Percentiles rank a stretch among this genome's conserved stretches.
Evolutionary conservation across 2,329 filamentous ascomycete genomes (phyloP).

Genomic region (Cercospora janseana): DNA sequence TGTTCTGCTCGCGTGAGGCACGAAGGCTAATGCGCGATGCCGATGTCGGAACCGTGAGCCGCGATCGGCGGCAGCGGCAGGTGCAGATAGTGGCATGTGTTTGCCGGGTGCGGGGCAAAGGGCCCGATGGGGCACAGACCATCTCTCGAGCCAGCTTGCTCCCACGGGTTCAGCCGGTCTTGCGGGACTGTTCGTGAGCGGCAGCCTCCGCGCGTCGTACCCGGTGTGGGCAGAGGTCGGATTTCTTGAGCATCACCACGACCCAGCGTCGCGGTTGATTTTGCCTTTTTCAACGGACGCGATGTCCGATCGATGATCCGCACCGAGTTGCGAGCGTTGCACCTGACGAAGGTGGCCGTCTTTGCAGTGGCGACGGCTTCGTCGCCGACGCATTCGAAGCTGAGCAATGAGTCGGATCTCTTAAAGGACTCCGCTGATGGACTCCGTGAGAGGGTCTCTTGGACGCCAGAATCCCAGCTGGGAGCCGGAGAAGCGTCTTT

Average conservation of each 20-base stretch:
- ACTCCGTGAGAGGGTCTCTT: not conserved
- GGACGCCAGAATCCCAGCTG: not conserved
- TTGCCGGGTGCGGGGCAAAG: slow-evolving; percentile 9
- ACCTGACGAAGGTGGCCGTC: slow-evolving; percentile 9
- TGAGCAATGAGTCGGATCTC: slow-evolving; percentile 5
- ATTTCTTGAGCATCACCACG: not conserved
- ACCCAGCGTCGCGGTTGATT: not conserved
- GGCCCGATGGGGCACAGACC: slow-evolving; percentile 8
- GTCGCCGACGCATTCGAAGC: slow-evolving; percentile 10
- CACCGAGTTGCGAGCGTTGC: not conserved
- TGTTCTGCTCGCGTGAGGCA: too few relatives aligned
- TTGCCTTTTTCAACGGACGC: slow-evolving; percentile 3
- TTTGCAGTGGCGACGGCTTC: slow-evolving; percentile 5
- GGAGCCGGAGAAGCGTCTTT: not conserved
- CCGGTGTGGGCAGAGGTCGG: slow-evolving; percentile 1
- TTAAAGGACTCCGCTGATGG: slow-evolving; percentile 7
- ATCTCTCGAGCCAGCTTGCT: slow-evolving; percentile 8
- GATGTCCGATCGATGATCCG: slow-evolving; percentile 4
- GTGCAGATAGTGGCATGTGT: slow-evolving; percentile 7
- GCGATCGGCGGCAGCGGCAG: slow-evolving; percentile 4
- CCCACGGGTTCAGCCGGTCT: slow-evolving; percentile 8
- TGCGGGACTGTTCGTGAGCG: not conserved
- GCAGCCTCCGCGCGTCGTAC: not conserved
- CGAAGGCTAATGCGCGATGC: too few relatives aligned
- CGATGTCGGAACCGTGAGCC: too few relatives aligned